phyloP scores from a whole-genome alignment of 306 rosid species.

The Mimosa bimucronata region DNA sequence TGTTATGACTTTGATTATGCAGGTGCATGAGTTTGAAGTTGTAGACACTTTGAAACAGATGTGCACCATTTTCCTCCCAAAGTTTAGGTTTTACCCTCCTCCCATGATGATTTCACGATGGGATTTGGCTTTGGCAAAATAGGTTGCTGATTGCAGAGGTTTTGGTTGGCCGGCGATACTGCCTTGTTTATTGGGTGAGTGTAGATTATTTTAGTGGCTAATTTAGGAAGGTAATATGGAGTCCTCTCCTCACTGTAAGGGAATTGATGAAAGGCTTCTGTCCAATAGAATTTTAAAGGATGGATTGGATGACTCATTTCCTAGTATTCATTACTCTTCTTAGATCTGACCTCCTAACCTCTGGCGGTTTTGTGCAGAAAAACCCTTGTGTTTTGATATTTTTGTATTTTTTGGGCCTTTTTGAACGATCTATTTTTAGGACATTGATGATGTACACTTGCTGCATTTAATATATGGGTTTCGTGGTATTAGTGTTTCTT shows the following conservation, averaged over 20 bases:
- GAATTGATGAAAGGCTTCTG: no score
- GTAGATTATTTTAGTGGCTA: constrained; percentile 82
- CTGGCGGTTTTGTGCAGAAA: constrained; percentile 78
- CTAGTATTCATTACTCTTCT: constrained; percentile 50
- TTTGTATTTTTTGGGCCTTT: constrained; percentile 35
- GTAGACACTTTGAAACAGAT: constrained; percentile 47
- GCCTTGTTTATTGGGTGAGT: constrained; percentile 62
- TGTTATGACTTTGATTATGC: constrained; percentile 39
- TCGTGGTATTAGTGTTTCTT: constrained; percentile 34
- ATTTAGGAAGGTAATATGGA: constrained; percentile 59
- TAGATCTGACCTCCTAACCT: constrained; percentile 65
- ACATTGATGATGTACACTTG: constrained; percentile 39
- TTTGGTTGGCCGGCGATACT: constrained; percentile 48
- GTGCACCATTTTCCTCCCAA: constrained; percentile 42
- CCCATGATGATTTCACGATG: constrained; percentile 49
- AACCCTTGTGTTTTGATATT: constrained; percentile 51
- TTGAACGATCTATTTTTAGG: constrained; percentile 34
- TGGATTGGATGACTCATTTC: constrained; percentile 47
- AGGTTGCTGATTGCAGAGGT: constrained; percentile 52
- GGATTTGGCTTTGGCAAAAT: constrained; percentile 48
- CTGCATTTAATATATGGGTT: constrained; percentile 47
- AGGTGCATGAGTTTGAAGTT: constrained; percentile 48
- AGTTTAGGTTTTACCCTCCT: constrained; percentile 51
- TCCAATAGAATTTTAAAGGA: constrained; percentile 42
- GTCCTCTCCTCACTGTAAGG: constrained; percentile 40